A percentile compares a stretch with the other conserved stretches of the same genome.
Evolutionary conservation across 2,329 filamentous ascomycete species (phyloP).

Genomic region (Bretziella fagacearum): DNA sequence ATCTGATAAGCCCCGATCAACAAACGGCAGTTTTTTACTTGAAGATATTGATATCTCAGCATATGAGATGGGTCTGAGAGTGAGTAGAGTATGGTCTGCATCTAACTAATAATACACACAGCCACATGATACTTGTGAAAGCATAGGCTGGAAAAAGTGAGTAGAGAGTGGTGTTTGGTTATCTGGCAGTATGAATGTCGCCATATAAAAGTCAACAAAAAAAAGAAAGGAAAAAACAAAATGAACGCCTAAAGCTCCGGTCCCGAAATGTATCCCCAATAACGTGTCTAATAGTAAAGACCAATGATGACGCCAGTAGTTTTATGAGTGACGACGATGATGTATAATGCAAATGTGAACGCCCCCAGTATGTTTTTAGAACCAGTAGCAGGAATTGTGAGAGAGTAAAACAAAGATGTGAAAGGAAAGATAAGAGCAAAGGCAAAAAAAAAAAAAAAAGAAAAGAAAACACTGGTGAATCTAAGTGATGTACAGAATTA

Average conservation of each 20-base stretch:
- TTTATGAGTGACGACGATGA: neutral
- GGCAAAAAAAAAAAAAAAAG: slow-evolving; percentile 2
- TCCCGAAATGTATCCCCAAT: slow-evolving; percentile 7
- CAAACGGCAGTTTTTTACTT: neutral
- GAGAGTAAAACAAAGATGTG: neutral
- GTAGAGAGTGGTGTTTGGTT: slow-evolving; percentile 6
- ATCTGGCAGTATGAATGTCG: neutral
- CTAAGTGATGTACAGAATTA: neutral
- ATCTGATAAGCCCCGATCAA: slow-evolving; percentile 9
- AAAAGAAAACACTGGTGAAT: slow-evolving; percentile 1
- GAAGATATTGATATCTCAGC: neutral
- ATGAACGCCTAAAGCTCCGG: slow-evolving; percentile 7
- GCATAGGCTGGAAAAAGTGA: neutral
- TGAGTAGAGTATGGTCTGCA: slow-evolving; percentile 3
- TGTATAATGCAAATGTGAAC: neutral
- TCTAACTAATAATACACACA: slow-evolving; percentile 8
- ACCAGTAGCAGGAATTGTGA: slow-evolving; percentile 1
- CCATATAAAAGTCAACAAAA: neutral
- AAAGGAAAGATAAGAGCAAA: neutral
- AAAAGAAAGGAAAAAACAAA: slow-evolving; percentile 1
- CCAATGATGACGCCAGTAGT: slow-evolving; percentile 1
- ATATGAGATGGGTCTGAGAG: neutral
- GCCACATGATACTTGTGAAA: neutral
- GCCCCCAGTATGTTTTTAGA: slow-evolving; percentile 2
- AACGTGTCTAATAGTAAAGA: slow-evolving; percentile 5